Base-by-base conservation (phyloP, 2,329 filamentous ascomycete genomes). In the Diaporthe sp. region DNA sequence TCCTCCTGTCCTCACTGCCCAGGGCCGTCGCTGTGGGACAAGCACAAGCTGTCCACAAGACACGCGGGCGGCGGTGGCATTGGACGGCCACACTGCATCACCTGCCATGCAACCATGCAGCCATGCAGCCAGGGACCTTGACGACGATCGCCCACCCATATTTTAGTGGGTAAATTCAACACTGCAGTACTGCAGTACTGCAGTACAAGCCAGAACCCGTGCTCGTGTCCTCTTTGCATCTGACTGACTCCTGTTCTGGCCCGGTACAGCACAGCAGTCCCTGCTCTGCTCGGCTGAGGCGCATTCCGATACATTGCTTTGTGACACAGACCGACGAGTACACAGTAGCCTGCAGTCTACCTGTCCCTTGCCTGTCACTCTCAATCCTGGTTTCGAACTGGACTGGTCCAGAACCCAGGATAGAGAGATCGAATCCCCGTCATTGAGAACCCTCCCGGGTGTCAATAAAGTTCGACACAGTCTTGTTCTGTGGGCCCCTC, bases 401-500 rank as follows among this genome's bases (percentile, higher is more conserved):
- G 8, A 10, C 12, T 37, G 44, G 44, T 6, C 61, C 30, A 65
- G 59, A 17, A 47, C 39, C 9, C 42, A n/a, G 35, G 22, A 65
- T 50, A 44, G 12, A 1, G 42, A 25, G 44, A 25, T 10, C 27
- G 8, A 51, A 37, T n/a, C 63, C 63, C 42, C 22, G 42, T 50
- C 22, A 19, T 10, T 35, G 13, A 51, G n/a, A 10, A 35, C 44
- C 63, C 19, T 13, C 37, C 27, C 30, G 6, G 59, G n/a, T 66
- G 63, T 35, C 42, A 66, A 66, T 66, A 66, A 32, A 66, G 44
- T 66, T 66, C 44, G 63, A 35, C 30, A 51, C 13, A 51, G 47
- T 68, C 63, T 53, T 68, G 63, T 68, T 68, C 63, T 68, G 47
- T 68, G 63, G 63, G 47, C 63, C 63, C 47, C 47, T 68, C 63